Base-by-base conservation (phyloP, 2,329 filamentous ascomycete genomes). In the Penicillium sp. region DNA sequence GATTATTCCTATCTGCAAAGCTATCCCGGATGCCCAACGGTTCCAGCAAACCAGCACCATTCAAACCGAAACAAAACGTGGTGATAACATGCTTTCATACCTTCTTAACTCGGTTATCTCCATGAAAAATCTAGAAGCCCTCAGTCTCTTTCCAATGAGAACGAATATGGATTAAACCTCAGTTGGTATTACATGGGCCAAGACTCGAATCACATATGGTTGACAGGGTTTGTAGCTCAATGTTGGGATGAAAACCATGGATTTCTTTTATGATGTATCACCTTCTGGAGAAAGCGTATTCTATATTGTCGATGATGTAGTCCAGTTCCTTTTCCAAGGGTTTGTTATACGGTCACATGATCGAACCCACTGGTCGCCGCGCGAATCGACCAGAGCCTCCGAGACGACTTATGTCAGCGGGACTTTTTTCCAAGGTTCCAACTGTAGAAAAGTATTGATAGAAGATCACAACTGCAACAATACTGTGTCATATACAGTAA, bases 361-460 rank as follows among this genome's bases (percentile, higher is more conserved):
- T 44, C 17, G 63, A 65, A 63, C 29, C 50, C 45, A 29, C 50
- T 61, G 53, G 63, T 52, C 45, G 47, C 37, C 53, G 45, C 57
- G 43, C 55, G 63, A 65, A 64, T 52, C 60, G 43, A 60, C 61
- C 54, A 49, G 57, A 57, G 41, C 39, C 46, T 5, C 41, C 6
- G 19, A 13, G 19, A 24, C 42, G 33, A 40, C 32, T 58, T 53
- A 53, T 49, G 46, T 56, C 50, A 57, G 41, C 52, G 37, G 31
- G 42, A 21, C 42, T 45, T 53, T 51, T 52, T 53, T 48, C 50
- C 17, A 33, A n/a, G n/a, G n/a, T n/a, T n/a, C n/a, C n/a, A n/a
- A n/a, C 37, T 39, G 32, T 44, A 28, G 34, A 42, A 22, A 40
- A 17, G 21, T 49, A 35, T 41, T 22, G 34, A 32, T 26, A 43